A percentile compares a stretch with the other conserved stretches of the same genome.
These are phyloP conservation scores for Sporothrix humicola DNA, from an alignment of 2,329 filamentous ascomycete species.

Conservation along the genomic window DNA sequence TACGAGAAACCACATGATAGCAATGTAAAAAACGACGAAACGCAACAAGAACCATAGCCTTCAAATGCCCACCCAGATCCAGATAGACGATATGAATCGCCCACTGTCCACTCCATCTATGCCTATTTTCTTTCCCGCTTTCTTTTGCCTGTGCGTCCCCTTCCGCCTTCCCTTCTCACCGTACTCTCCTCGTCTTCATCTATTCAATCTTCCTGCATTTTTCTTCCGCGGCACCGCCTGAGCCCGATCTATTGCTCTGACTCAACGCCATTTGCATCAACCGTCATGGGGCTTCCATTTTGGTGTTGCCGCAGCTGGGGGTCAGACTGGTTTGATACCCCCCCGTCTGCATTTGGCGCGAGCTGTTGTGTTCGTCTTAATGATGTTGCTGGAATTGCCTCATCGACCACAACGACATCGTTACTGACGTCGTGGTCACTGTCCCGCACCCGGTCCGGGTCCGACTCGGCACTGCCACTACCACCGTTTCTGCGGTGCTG, in stretches of 20 bases:
- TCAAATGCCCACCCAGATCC: conserved; percentile 7
- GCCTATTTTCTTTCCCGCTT: background rate
- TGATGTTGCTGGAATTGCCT: conserved; percentile 45
- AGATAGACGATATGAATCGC: background rate
- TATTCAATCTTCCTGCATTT: too few relatives aligned
- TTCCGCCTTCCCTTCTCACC: background rate
- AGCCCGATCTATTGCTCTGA: conserved; percentile 50
- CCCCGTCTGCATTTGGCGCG: conserved; percentile 29
- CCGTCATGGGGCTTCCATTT: conserved; percentile 62
- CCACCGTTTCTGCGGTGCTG: background rate
- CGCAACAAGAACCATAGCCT: background rate
- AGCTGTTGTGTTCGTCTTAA: conserved; percentile 47
- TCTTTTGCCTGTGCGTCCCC: background rate
- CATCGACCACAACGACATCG: conserved; percentile 58
- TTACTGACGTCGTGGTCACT: conserved; percentile 61
- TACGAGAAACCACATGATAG: conserved; percentile 10
- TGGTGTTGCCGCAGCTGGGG: conserved; percentile 49
- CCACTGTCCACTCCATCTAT: background rate
- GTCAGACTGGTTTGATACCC: conserved; percentile 34
- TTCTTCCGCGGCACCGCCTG: too few relatives aligned
- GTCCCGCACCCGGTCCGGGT: conserved; percentile 62
- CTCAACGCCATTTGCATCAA: conserved; percentile 63
- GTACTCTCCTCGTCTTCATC: background rate
- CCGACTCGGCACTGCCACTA: conserved; percentile 51
- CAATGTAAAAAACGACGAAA: conserved; percentile 7